Evolutionary conservation across 176 grass and related monocot genomes (phyloP).

Genomic region (Urochloa ruziziensis): DNA sequence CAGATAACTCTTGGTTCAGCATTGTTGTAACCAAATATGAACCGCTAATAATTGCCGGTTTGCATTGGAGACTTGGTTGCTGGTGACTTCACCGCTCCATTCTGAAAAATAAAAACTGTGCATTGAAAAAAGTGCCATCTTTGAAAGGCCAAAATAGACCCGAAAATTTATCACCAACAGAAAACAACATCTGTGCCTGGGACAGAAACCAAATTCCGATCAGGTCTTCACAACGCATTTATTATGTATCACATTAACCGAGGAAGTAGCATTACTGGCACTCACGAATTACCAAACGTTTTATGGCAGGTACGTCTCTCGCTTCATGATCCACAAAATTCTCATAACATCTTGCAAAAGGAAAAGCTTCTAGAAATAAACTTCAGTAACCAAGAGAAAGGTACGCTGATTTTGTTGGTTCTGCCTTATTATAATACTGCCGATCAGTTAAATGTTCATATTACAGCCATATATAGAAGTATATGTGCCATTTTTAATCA

Average conservation of each 20-base stretch:
- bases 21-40: background rate
- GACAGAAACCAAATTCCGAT: slow-evolving; percentile 11
- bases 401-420: background rate
- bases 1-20: background rate
- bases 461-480: background rate
- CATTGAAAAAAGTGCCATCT: background rate
- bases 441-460: background rate
- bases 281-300: background rate
- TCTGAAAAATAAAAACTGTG: background rate
- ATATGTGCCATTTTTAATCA: too few species aligned
- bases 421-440: background rate
- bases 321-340: background rate
- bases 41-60: background rate
- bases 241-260: background rate
- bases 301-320: background rate
- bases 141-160: background rate
- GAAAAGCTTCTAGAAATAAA: background rate
- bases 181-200: background rate
- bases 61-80: background rate
- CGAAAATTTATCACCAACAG: background rate
- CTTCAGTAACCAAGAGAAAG: background rate
- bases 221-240: background rate
- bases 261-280: background rate
- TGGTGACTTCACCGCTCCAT: background rate
- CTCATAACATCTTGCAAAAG: background rate